These are phyloP conservation scores for Kodamaea anthophila DNA, from an alignment of 1,139 yeast genomes.

Conservation along the genomic window DNA sequence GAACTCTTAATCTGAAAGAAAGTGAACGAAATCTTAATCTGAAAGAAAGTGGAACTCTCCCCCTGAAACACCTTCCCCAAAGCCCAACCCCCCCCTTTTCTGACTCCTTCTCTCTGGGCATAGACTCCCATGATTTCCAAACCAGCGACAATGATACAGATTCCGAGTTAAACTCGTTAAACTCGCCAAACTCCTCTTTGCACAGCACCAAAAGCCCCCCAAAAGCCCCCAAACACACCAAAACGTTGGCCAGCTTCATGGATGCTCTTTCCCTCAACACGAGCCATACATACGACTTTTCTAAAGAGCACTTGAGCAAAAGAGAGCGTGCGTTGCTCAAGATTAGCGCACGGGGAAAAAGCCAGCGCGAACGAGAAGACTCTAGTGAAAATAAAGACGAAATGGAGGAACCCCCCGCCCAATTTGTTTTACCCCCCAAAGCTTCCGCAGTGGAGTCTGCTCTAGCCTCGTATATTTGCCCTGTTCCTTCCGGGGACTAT, in stretches of 20 bases:
- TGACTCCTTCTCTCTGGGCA: no score
- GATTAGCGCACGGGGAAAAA: constrained; percentile 10
- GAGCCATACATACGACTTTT: constrained; percentile 5
- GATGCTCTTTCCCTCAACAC: constrained; percentile 17
- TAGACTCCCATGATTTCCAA: no score
- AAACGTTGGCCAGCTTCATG: constrained; percentile 12
- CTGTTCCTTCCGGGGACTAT: constrained; percentile 33
- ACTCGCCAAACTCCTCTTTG: no score
- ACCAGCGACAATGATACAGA: no score
- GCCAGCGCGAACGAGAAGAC: neutral
- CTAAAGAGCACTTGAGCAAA: constrained; percentile 13
- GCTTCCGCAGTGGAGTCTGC: constrained; percentile 44
- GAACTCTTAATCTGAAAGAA: no score
- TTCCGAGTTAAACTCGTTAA: no score
- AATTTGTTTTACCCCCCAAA: constrained; percentile 34
- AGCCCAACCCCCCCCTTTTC: no score
- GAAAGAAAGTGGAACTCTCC: no score
- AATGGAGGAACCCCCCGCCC: constrained; percentile 1
- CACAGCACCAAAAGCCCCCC: no score
- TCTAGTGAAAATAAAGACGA: no score
- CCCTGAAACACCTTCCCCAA: no score
- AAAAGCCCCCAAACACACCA: constrained; percentile 1
- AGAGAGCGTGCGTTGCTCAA: constrained; percentile 20
- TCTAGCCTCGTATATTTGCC: constrained; percentile 35
- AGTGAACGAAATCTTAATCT: no score